phyloP scores from a whole-genome alignment of 257 asterid species.

The Henckelia pumila region DNA sequence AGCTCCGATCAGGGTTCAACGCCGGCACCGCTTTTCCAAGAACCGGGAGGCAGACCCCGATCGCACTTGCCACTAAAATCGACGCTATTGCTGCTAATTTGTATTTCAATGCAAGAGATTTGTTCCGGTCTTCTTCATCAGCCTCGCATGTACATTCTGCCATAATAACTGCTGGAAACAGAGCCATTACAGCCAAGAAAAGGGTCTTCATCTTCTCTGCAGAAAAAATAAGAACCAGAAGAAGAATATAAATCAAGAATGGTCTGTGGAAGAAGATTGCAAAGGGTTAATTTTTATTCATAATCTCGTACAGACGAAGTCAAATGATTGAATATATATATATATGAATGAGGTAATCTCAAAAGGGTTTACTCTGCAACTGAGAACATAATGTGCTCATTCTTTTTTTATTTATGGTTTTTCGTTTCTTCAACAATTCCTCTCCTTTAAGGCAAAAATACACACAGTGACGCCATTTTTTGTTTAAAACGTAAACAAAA shows the following conservation, averaged over 20 bases:
- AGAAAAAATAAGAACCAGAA: background rate
- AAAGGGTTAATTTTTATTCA: too few relatives aligned
- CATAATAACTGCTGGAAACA: slow-evolving; percentile 6
- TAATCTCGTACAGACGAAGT: too few relatives aligned
- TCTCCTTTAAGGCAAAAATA: too few relatives aligned
- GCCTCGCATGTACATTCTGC: slow-evolving; percentile 31
- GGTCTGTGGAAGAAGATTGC: background rate
- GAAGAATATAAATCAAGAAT: background rate
- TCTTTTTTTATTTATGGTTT: background rate
- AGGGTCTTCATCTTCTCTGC: background rate
- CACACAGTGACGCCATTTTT: too few relatives aligned
- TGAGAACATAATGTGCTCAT: background rate
- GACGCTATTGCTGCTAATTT: slow-evolving; percentile 32
- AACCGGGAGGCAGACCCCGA: slow-evolving; percentile 37
- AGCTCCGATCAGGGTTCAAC: slow-evolving; percentile 33
- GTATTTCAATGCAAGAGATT: slow-evolving; percentile 27
- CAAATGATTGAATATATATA: too few relatives aligned
- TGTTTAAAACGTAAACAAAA: too few relatives aligned
- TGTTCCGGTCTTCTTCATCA: slow-evolving; percentile 21
- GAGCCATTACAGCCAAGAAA: background rate
- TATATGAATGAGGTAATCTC: too few relatives aligned
- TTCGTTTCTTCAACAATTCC: too few relatives aligned
- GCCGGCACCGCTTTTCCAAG: slow-evolving; percentile 29
- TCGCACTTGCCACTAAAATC: slow-evolving; percentile 29
- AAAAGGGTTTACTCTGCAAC: background rate